Evolutionary conservation across 768 basidiomycete genomes (phyloP).

Genomic region (Kwoniella sp.): DNA sequence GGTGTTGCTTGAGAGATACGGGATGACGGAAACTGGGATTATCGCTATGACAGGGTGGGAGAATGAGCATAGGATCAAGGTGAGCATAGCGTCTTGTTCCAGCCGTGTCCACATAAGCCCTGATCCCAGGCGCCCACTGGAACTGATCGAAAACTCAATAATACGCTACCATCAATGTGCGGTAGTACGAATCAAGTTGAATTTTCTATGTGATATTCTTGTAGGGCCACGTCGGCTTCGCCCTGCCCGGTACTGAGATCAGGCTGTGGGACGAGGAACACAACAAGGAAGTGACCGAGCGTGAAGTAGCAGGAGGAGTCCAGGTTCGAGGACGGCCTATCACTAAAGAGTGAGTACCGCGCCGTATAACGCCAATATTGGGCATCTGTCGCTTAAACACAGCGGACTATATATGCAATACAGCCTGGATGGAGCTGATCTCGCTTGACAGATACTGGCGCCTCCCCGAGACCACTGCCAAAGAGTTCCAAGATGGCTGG

Average conservation of each 20-base stretch:
- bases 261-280: conserved; percentile 38
- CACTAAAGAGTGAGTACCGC: conserved; percentile 32
- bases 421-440: no score
- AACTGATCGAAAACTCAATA: no score
- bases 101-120: no score
- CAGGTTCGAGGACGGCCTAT: conserved; percentile 44
- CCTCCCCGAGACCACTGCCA: conserved; percentile 35
- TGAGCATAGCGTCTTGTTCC: conserved; percentile 16
- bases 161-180: no score
- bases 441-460: conserved; percentile 40
- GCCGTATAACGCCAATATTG: background rate
- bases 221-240: conserved; percentile 49
- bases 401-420: no score
- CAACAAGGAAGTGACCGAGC: conserved; percentile 30
- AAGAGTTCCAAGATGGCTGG: conserved; percentile 48
- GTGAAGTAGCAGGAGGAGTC: conserved; percentile 42
- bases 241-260: conserved; percentile 41
- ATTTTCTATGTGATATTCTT: background rate
- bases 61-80: conserved; percentile 31
- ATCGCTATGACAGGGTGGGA: conserved; percentile 35
- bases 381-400: no score
- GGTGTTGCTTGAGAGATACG: conserved; percentile 48
- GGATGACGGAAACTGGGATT: conserved; percentile 53
- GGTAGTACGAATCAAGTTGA: background rate
- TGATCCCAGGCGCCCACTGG: no score